Base-by-base conservation (phyloP, 441 rosid species). In the Biscutella auriculata region DNA sequence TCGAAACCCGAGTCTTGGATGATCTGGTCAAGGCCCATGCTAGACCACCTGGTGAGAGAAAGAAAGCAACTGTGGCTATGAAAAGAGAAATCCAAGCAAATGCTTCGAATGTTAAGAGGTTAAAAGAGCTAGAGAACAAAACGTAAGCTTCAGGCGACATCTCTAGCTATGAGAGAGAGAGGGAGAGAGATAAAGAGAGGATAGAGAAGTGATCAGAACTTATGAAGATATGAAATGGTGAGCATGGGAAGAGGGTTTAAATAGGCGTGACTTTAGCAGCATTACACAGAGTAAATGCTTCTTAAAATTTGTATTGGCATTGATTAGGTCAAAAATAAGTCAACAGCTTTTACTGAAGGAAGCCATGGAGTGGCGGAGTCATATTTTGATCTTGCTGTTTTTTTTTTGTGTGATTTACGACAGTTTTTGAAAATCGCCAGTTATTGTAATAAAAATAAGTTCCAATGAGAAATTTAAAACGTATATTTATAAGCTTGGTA, bases 41-140 rank as follows among this genome's bases (percentile, higher is more conserved):
- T 9, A 82, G 62, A 3, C 97, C 95, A 0, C 95, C 97, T 5
- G 86, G 92, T n/a, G 74, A 53, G 2, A 80, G 39, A 62, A 76
- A 67, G 35, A 82, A 47, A 11, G 82, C 63, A 60, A 73, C 57
- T 5, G 73, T 10, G 15, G 78, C 68, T 2, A 79, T 36, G 37
- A 77, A 46, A 30, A 75, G 54, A 42, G 71, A 9, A 13, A 67
- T 4, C 35, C 65, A 68, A 4, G 71, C 36, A 29, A 81, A 40
- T 19, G 71, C 53, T 28, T 80, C 77, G 13, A 78, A 50, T 39
- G 66, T 62, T 23, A 73, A 48, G 16, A 68, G 35, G 36, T 51
- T 59, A 19, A 50, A 9, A 21, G 34, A 42, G 50, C 56, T 57
- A 53, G 57, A 5, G 57, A 77, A 65, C 8, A 73, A 43, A 43